These are phyloP conservation scores for Penicillium ochrochloron DNA, from an alignment of 495 filamentous ascomycete species.

Conservation along the genomic window DNA sequence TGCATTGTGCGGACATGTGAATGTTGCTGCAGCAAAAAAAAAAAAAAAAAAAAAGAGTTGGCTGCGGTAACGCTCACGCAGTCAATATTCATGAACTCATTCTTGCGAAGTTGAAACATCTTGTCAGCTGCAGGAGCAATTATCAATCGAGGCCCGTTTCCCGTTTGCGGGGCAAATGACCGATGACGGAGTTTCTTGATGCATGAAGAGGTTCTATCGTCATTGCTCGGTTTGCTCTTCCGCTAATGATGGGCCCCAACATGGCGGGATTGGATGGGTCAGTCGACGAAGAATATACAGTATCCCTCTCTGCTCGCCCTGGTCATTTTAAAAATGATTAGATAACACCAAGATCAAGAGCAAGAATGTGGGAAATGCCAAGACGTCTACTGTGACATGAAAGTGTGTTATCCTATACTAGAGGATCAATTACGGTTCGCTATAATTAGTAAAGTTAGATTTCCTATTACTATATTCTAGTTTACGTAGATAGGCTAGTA, in stretches of 20 bases:
- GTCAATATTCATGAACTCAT: not conserved
- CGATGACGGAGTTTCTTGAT: constrained; percentile 9
- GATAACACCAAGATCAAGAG: not conserved
- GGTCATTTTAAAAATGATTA: not conserved
- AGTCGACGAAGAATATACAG: not conserved
- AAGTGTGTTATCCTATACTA: no score
- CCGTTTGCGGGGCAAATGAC: constrained; percentile 9
- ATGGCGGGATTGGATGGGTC: not conserved
- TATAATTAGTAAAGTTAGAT: no score
- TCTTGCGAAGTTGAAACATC: not conserved
- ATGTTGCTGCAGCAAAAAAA: not conserved
- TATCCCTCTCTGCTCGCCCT: not conserved
- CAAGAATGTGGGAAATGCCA: not conserved
- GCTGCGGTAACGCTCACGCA: not conserved
- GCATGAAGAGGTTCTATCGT: constrained; percentile 11
- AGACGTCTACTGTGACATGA: not conserved
- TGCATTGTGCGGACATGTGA: constrained; percentile 32
- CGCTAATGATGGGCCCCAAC: constrained; percentile 17
- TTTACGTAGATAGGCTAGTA: no score
- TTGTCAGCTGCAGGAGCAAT: not conserved
- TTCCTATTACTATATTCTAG: no score
- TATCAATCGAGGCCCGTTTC: not conserved
- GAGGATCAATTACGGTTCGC: no score
- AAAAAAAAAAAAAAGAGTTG: constrained; percentile 1
- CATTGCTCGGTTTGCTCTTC: constrained; percentile 19